Evolutionary conservation across 768 basidiomycete genomes (phyloP), one percentile per base, ranked within the genome.

Genomic region (Cubamyces sp.): DNA sequence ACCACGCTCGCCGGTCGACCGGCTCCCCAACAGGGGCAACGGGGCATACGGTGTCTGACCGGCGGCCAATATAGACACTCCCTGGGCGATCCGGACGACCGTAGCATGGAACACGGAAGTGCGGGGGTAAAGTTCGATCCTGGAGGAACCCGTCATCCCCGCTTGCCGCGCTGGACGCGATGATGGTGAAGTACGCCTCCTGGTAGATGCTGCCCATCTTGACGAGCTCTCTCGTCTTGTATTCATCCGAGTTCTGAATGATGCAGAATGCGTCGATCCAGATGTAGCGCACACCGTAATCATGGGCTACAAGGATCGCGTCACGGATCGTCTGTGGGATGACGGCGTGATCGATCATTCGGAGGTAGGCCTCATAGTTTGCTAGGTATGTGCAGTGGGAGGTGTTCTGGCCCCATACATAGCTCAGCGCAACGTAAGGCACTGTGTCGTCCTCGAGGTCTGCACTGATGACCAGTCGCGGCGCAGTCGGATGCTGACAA

Each of bases 201-300:
- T 30, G n/a, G 21, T 53, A 53, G 25, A 53, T 37, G 25, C 28
- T 23, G 47, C 41, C 41, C 41, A 42, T 42, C 41, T 42, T 42
- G 4, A 42, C 41, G 41, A 42, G 41, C 41, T 42, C 41, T 14
- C 41, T 42, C 12, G 41, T 42, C 41, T 42, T 49, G 54, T 55
- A 6, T 18, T 40, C 54, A 6, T 34, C 3, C 11, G n/a, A 21
- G 23, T 55, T 37, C 30, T 55, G 54, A 3, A 55, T 42, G 40
- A 55, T 55, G 54, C 54, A 55, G 21, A 55, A 45, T 15, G 54
- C 54, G 42, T 55, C 54, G 3, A 55, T 23, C 54, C 54, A 55
- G n/a, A 55, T 18, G 19, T 55, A 55, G n/a, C 39, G 42, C 5
- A 26, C 4, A 3, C 42, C 39, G 19, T 42, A 21, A 18, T 42